Percentiles rank a stretch among this genome's conserved stretches.
These are phyloP conservation scores for Pisolithus tinctorius DNA, from an alignment of 768 basidiomycete genomes.

Conservation along the genomic window DNA sequence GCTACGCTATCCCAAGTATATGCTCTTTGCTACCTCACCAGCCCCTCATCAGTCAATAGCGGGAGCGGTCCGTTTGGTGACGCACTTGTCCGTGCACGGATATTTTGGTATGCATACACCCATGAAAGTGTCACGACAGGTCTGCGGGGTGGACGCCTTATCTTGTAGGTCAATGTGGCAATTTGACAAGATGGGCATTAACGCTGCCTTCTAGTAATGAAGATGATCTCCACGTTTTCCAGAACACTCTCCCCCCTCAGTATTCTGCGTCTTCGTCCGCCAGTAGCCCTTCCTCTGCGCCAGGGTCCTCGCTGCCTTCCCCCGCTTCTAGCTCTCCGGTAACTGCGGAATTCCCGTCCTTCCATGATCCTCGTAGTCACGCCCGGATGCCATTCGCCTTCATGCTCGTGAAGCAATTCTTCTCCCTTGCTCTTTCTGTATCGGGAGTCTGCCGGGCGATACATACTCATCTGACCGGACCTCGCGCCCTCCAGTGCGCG, in stretches of 20 bases:
- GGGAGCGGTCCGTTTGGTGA: slow-evolving; percentile 53
- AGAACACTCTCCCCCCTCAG: slow-evolving; percentile 48
- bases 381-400: slow-evolving; percentile 38
- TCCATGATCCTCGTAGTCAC: slow-evolving; percentile 16
- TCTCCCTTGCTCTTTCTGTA: slow-evolving; percentile 67
- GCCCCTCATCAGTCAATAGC: slow-evolving; percentile 38
- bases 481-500: slow-evolving; percentile 55
- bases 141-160: slow-evolving; percentile 75
- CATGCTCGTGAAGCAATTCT: slow-evolving; percentile 49
- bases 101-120: slow-evolving; percentile 87
- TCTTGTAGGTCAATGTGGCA: slow-evolving; percentile 49
- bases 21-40: slow-evolving; percentile 57
- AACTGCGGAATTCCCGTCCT: slow-evolving; percentile 17
- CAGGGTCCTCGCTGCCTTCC: slow-evolving; percentile 28
- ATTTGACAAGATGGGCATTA: not conserved
- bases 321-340: slow-evolving; percentile 19
- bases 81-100: slow-evolving; percentile 57
- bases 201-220: slow-evolving; percentile 41
- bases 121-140: slow-evolving; percentile 82
- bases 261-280: slow-evolving; percentile 23
- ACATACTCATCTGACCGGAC: slow-evolving; percentile 73
- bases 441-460: slow-evolving; percentile 73
- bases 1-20: slow-evolving; percentile 77
- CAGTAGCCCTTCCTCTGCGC: slow-evolving; percentile 27
- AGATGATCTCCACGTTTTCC: slow-evolving; percentile 72